Conservation (phyloP, 225 moss, liverwort and hornwort species). For the Anthoceros angustus region DNA sequence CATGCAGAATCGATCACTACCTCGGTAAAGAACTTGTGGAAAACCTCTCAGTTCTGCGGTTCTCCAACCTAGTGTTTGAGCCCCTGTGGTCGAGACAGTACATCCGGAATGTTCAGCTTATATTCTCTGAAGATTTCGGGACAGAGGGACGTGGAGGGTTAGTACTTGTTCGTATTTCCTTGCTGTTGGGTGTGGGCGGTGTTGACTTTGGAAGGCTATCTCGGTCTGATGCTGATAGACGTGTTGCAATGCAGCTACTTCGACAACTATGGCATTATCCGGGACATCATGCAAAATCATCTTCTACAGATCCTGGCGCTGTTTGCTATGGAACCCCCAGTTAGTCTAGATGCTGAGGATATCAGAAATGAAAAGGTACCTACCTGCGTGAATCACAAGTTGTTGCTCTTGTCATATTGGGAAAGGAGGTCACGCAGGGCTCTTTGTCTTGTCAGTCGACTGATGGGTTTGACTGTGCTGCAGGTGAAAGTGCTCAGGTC, state of each 20-base stretch:
- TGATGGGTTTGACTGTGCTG: constrained; percentile 4
- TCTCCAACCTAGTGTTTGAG: constrained; percentile 90
- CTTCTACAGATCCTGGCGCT: constrained; percentile 69
- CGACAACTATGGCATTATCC: constrained; percentile 75
- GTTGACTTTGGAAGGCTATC: not conserved
- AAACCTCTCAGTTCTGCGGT: constrained; percentile 77
- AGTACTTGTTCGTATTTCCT: not conserved
- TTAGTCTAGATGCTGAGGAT: constrained; percentile 77
- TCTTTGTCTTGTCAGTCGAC: not conserved
- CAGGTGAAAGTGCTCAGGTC: constrained; percentile 92
- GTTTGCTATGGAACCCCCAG: constrained; percentile 95
- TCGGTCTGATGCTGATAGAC: constrained; percentile 15
- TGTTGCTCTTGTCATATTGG: not conserved
- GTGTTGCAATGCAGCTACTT: constrained; percentile 34
- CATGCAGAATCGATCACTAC: constrained; percentile 72
- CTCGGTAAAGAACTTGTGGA: constrained; percentile 88
- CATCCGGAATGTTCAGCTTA: constrained; percentile 82
- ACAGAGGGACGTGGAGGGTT: constrained; percentile 52
- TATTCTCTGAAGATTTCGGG: constrained; percentile 39
- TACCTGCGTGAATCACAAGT: not conserved
- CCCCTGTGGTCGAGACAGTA: constrained; percentile 80
- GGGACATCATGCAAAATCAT: constrained; percentile 88
- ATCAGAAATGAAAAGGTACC: constrained; percentile 86
- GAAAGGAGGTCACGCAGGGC: not conserved
- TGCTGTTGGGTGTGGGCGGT: not conserved